These are phyloP conservation scores for Arachnomyces sp. DNA, from an alignment of 2,329 filamentous ascomycete genomes.

Conservation along the genomic window DNA sequence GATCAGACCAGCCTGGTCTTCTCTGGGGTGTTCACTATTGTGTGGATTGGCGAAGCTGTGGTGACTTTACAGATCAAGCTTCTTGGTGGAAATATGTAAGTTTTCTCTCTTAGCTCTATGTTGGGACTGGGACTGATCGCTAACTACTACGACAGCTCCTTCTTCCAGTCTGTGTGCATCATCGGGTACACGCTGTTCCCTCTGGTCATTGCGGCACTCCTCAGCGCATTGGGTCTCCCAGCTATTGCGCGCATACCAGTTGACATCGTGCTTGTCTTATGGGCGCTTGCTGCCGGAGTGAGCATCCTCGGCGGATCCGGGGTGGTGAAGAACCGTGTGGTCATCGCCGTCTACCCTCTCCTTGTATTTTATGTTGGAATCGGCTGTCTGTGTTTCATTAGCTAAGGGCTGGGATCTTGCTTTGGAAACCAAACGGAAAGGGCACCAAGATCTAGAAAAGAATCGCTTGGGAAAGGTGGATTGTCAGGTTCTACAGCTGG, in stretches of 20 bases:
- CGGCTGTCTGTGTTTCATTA: slow-evolving; percentile 95
- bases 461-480: too few relatives aligned
- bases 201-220: slow-evolving; percentile 80
- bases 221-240: slow-evolving; percentile 73
- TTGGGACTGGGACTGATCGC: neutral
- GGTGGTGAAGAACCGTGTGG: slow-evolving; percentile 88
- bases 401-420: slow-evolving; percentile 42
- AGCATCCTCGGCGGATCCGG: slow-evolving; percentile 94
- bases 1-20: slow-evolving; percentile 86
- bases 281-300: slow-evolving; percentile 90
- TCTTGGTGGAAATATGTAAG: slow-evolving; percentile 92
- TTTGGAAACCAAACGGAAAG: neutral
- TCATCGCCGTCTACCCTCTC: slow-evolving; percentile 86
- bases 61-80: slow-evolving; percentile 98
- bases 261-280: slow-evolving; percentile 77
- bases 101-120: slow-evolving; percentile 17
- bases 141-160: slow-evolving; percentile 56
- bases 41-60: slow-evolving; percentile 93
- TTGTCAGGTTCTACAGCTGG: too few relatives aligned
- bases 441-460: too few relatives aligned
- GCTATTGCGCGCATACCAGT: slow-evolving; percentile 80
- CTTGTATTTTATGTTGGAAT: slow-evolving; percentile 92
- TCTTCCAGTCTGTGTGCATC: slow-evolving; percentile 94
- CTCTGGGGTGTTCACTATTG: slow-evolving; percentile 89
- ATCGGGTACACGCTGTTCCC: slow-evolving; percentile 98